Percentiles rank a stretch among this genome's conserved stretches.
Evolutionary conservation across 345 rosid species (phyloP).

Genomic region (Pseudoturritis turrita): DNA sequence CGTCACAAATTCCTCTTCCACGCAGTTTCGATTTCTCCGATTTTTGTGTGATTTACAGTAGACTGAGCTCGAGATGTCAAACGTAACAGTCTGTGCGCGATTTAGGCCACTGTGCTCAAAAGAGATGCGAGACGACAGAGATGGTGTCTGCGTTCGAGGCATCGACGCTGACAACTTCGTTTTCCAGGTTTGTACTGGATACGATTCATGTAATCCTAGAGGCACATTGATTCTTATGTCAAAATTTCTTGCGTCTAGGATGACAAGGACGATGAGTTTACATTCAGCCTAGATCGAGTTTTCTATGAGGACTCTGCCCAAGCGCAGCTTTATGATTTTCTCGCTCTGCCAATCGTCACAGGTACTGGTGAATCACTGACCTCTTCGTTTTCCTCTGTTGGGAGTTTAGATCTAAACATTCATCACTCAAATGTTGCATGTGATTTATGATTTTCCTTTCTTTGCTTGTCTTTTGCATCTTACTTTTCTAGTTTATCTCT

Average conservation of each 20-base stretch:
- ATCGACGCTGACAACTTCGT: slow-evolving; percentile 53
- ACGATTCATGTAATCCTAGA: background rate
- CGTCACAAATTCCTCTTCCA: background rate
- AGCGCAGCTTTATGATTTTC: slow-evolving; percentile 61
- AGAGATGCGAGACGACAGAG: slow-evolving; percentile 52
- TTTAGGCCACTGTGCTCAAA: slow-evolving; percentile 70
- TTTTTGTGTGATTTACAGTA: background rate
- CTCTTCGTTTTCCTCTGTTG: no score
- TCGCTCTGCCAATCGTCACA: slow-evolving; percentile 61
- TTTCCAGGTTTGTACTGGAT: slow-evolving; percentile 47
- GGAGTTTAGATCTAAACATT: no score
- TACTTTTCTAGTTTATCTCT: background rate
- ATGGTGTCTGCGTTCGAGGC: slow-evolving; percentile 44
- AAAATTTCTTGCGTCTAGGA: slow-evolving; percentile 34
- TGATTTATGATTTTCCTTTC: no score
- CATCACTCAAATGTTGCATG: no score
- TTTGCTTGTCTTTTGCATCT: background rate
- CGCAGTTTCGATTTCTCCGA: background rate
- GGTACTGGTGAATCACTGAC: slow-evolving; percentile 31
- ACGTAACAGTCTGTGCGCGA: slow-evolving; percentile 69
- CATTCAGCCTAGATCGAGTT: slow-evolving; percentile 59
- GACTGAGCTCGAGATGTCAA: slow-evolving; percentile 38
- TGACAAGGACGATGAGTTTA: slow-evolving; percentile 63
- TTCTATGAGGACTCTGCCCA: slow-evolving; percentile 57
- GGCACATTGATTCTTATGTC: background rate